phyloP scores from a whole-genome alignment of 805 yeast species.

The Hanseniaspora jakobsenii region DNA sequence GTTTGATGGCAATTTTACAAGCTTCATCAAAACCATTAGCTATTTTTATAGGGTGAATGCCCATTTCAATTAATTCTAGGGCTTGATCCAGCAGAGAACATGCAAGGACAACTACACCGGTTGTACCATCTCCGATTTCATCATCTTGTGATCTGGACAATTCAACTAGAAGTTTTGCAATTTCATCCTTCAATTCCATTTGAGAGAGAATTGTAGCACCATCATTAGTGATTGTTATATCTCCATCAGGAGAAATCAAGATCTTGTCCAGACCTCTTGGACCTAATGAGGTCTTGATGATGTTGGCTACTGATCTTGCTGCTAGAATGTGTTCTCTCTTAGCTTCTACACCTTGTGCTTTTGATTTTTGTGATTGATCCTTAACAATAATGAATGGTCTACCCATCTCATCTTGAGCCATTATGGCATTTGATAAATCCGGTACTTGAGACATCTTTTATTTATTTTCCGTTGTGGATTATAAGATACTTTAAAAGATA shows the following conservation, averaged over 20 bases:
- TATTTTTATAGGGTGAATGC: slow-evolving; percentile 91
- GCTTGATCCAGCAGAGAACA: slow-evolving; percentile 93
- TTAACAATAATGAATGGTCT: slow-evolving; percentile 95
- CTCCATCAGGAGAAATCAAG: slow-evolving; percentile 90
- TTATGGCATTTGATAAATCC: slow-evolving; percentile 93
- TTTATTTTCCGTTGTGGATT: too few relatives aligned
- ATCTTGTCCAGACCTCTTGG: slow-evolving; percentile 98
- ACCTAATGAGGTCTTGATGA: slow-evolving; percentile 84
- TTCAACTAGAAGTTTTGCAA: slow-evolving; percentile 90
- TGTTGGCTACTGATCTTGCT: slow-evolving; percentile 86
- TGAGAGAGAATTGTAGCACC: slow-evolving; percentile 94
- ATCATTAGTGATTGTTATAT: slow-evolving; percentile 93
- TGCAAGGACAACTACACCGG: slow-evolving; percentile 95
- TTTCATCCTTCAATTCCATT: slow-evolving; percentile 92
- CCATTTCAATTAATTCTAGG: slow-evolving; percentile 82
- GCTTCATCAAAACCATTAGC: slow-evolving; percentile 98
- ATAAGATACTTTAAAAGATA: too few relatives aligned
- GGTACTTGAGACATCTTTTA: slow-evolving; percentile 36
- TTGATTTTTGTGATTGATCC: slow-evolving; percentile 56
- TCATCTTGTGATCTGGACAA: slow-evolving; percentile 91
- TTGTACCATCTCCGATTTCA: slow-evolving; percentile 97
- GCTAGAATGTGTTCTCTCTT: slow-evolving; percentile 79
- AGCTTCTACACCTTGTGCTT: slow-evolving; percentile 72
- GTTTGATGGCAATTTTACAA: slow-evolving; percentile 74
- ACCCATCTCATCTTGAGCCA: slow-evolving; percentile 99